Conservation (phyloP, 805 yeast genomes). For the Ogataea chonburiensis region DNA sequence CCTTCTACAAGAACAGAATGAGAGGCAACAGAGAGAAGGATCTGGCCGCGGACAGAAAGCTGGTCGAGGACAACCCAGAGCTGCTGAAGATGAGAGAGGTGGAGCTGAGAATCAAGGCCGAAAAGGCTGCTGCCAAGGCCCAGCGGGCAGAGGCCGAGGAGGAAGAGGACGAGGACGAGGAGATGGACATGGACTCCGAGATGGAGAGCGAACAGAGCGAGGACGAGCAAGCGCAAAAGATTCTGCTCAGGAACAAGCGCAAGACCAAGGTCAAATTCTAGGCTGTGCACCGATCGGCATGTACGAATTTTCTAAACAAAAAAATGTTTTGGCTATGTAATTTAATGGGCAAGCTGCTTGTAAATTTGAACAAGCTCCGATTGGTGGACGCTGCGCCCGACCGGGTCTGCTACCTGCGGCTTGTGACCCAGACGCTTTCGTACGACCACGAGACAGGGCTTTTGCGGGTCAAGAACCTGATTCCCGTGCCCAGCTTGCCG, state of each 20-base stretch:
- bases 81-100: constrained; percentile 90
- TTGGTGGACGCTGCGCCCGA: constrained; percentile 9
- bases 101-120: constrained; percentile 74
- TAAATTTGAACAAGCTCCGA: constrained; percentile 17
- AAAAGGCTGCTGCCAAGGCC: constrained; percentile 63
- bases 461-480: constrained; percentile 17
- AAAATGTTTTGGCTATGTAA: constrained; percentile 4
- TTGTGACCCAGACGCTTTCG: constrained; percentile 23
- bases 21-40: constrained; percentile 91
- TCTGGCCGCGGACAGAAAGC: constrained; percentile 79
- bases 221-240: constrained; percentile 45
- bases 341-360: constrained; percentile 24
- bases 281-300: constrained; percentile 8
- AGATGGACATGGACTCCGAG: constrained; percentile 34
- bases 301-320: constrained; percentile 8
- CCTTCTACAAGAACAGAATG: constrained; percentile 99
- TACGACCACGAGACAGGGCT: constrained; percentile 21
- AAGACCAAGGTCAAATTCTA: constrained; percentile 42
- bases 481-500: constrained; percentile 7
- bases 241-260: constrained; percentile 63
- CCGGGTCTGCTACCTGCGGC: constrained; percentile 19
- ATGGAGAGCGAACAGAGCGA: constrained; percentile 41
- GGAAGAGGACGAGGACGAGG: constrained; percentile 50
- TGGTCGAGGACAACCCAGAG: constrained; percentile 87
- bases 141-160: constrained; percentile 46